phyloP scores from a whole-genome alignment of 129 eudicot species.

The Glebionis coronaria region DNA sequence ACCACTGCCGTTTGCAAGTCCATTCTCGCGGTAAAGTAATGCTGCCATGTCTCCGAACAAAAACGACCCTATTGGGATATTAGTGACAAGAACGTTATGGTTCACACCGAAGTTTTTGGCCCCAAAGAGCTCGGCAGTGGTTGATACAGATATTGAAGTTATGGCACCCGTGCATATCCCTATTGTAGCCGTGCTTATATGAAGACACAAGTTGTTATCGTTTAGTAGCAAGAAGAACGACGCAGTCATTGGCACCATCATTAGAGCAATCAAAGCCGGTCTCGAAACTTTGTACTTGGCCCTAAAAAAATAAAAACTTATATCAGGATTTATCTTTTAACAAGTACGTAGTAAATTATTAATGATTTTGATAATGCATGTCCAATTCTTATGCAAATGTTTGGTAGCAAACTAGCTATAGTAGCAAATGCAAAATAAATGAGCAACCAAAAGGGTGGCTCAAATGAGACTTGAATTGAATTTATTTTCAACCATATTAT shows the following conservation, averaged over 20 bases:
- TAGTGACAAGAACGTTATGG: conserved; percentile 70
- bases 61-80: conserved; percentile 87
- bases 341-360: not conserved
- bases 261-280: conserved; percentile 56
- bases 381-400: not conserved
- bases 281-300: conserved; percentile 42
- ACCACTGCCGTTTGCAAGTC: conserved; percentile 27
- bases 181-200: conserved; percentile 61
- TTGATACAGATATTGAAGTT: conserved; percentile 66
- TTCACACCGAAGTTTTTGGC: conserved; percentile 67
- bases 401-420: not conserved
- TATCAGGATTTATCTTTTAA: too few relatives aligned
- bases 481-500: conserved; percentile 29
- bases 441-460: conserved; percentile 23
- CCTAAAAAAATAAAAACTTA: conserved; percentile 26
- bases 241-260: conserved; percentile 69
- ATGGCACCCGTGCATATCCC: conserved; percentile 81
- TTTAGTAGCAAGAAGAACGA: conserved; percentile 64
- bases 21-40: conserved; percentile 43
- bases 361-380: not conserved
- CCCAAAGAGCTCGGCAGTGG: conserved; percentile 78
- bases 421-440: conserved; percentile 15
- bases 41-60: conserved; percentile 82
- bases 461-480: conserved; percentile 16
- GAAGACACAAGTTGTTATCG: conserved; percentile 35